Conservation (phyloP, 164 flowering plant genomes). For the Houttuynia cordata region DNA sequence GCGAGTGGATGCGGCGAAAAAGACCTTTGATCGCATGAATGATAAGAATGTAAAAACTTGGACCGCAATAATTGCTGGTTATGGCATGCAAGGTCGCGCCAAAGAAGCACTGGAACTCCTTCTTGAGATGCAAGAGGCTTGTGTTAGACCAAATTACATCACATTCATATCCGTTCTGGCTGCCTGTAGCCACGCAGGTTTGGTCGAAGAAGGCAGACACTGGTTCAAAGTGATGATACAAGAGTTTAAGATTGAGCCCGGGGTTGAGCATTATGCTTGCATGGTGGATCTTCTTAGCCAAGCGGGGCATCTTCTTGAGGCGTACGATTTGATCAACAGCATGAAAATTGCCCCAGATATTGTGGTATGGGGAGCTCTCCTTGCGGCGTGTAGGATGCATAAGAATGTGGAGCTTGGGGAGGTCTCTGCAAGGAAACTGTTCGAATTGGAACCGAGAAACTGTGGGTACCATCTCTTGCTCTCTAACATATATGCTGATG, state of each 20-base stretch:
- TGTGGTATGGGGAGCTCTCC: slow-evolving; percentile 12
- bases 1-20: slow-evolving; percentile 2
- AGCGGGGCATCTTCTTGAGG: slow-evolving; percentile 9
- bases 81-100: slow-evolving; percentile 6
- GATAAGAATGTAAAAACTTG: slow-evolving; percentile 8
- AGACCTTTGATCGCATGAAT: slow-evolving; percentile 1
- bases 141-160: slow-evolving; percentile 8
- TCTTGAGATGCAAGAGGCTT: slow-evolving; percentile 4
- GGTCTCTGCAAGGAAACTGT: slow-evolving; percentile 2
- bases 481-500: slow-evolving; percentile 12
- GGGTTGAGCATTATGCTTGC: slow-evolving; percentile 11
- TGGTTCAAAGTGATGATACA: slow-evolving; percentile 1
- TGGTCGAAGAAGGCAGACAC: slow-evolving; percentile 5
- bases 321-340: slow-evolving; percentile 4
- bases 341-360: slow-evolving; percentile 9
- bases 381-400: slow-evolving; percentile 11
- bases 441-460: slow-evolving; percentile 6
- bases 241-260: neutral
- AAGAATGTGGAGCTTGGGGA: slow-evolving; percentile 6
- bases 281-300: slow-evolving; percentile 13
- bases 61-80: slow-evolving; percentile 9
- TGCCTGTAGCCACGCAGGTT: slow-evolving; percentile 12
- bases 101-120: slow-evolving; percentile 1
- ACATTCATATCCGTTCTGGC: slow-evolving; percentile 8
- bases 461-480: slow-evolving; percentile 5